These are phyloP conservation scores for Pseudogymnoascus sp. DNA, from an alignment of 2,329 filamentous ascomycete species.

Conservation along the genomic window DNA sequence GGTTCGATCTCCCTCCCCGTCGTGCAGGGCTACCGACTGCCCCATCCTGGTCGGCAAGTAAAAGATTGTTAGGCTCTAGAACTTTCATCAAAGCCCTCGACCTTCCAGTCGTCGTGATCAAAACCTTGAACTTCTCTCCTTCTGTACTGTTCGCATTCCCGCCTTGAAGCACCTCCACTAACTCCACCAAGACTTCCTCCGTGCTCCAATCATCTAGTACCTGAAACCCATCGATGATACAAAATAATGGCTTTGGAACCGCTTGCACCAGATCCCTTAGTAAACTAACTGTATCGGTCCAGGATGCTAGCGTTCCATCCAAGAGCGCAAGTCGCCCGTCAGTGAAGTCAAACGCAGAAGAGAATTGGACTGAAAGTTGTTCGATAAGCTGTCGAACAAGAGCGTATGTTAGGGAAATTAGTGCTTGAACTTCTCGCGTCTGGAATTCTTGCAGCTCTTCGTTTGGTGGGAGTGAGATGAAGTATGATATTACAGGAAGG, in stretches of 20 bases:
- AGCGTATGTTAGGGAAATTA: conserved; percentile 7
- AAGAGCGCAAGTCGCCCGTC: background rate
- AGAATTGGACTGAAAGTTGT: conserved; percentile 6
- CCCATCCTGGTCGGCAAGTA: conserved; percentile 10
- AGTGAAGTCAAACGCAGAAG: conserved; percentile 4
- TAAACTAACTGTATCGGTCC: background rate
- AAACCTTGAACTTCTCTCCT: background rate
- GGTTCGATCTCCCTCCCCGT: background rate
- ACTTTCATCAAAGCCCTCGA: background rate
- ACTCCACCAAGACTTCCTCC: background rate
- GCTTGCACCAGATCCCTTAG: background rate
- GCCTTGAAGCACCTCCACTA: background rate
- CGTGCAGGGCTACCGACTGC: conserved; percentile 7
- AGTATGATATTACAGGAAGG: conserved; percentile 11
- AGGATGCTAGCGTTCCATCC: background rate
- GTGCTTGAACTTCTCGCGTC: conserved; percentile 4
- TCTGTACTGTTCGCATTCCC: background rate
- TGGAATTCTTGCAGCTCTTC: background rate
- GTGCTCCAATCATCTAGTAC: conserved; percentile 9
- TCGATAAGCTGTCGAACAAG: conserved; percentile 11
- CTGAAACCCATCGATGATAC: conserved; percentile 12
- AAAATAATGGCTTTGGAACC: conserved; percentile 9
- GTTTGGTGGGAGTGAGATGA: conserved; percentile 6
- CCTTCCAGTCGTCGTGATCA: conserved; percentile 5
- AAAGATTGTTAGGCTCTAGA: background rate